Percentiles rank a stretch among this genome's conserved stretches.
phyloP scores from a whole-genome alignment of 805 yeast genomes.

The Candida manassasensis region DNA sequence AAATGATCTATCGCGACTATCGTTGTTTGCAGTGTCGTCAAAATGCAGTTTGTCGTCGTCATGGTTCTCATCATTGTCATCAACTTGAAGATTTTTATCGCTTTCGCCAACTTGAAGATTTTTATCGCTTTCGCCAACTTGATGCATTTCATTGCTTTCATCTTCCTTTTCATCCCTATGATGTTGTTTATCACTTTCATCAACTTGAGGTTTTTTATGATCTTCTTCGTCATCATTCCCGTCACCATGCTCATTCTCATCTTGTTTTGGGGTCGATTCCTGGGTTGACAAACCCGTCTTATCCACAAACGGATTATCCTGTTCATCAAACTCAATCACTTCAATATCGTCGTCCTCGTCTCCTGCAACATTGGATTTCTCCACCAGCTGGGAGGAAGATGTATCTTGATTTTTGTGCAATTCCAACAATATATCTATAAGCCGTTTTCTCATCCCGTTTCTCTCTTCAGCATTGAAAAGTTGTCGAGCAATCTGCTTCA shows the following conservation, averaged over 20 bases:
- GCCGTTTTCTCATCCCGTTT: slow-evolving; percentile 22
- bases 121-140: neutral
- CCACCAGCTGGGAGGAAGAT: neutral
- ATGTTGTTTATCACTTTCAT: neutral
- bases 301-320: neutral
- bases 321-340: slow-evolving; percentile 12
- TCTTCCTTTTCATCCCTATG: neutral
- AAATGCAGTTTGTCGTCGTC: too few species aligned
- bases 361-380: slow-evolving; percentile 6
- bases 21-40: neutral
- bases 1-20: neutral
- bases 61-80: neutral
- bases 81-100: too few species aligned
- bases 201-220: neutral
- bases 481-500: slow-evolving; percentile 8
- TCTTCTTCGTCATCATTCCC: neutral
- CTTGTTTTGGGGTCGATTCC: neutral
- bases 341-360: slow-evolving; percentile 19
- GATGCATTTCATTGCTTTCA: neutral
- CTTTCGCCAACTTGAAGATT: neutral
- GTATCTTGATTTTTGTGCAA: slow-evolving; percentile 18
- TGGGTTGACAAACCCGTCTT: neutral
- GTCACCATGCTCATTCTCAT: neutral
- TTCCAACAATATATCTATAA: slow-evolving; percentile 19
- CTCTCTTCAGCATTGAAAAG: slow-evolving; percentile 27